These are phyloP conservation scores for Hericium erinaceus DNA, from an alignment of 768 basidiomycete species.

Conservation along the genomic window DNA sequence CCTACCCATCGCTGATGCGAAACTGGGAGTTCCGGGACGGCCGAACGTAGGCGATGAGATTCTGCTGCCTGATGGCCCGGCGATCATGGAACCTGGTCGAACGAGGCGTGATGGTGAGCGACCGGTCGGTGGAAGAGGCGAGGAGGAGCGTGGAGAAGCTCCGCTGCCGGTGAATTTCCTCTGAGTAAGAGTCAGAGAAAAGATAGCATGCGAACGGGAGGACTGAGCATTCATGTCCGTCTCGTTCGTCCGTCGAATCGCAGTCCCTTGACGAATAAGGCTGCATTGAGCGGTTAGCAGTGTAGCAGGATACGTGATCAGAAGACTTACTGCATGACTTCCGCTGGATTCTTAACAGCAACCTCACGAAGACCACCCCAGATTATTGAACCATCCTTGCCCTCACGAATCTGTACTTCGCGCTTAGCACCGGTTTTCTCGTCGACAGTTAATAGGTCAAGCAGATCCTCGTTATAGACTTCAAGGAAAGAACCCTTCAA, in stretches of 20 bases:
- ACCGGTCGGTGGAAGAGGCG: constrained; percentile 64
- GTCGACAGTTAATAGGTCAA: constrained; percentile 81
- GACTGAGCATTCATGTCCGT: constrained; percentile 99
- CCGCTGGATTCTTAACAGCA: constrained; percentile 67
- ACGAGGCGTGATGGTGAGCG: constrained; percentile 73
- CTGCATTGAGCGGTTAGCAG: constrained; percentile 29
- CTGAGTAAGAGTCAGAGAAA: constrained; percentile 90
- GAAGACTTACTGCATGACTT: constrained; percentile 86
- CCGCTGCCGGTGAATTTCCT: constrained; percentile 73
- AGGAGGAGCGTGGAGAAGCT: constrained; percentile 63
- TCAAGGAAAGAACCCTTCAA: constrained; percentile 93
- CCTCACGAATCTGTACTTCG: constrained; percentile 93
- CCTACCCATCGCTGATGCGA: constrained; percentile 64
- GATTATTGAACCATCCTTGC: constrained; percentile 92
- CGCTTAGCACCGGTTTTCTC: constrained; percentile 56
- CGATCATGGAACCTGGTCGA: constrained; percentile 74
- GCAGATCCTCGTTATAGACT: constrained; percentile 97
- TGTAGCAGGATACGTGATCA: not conserved
- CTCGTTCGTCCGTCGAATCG: constrained; percentile 89
- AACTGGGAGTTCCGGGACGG: constrained; percentile 73
- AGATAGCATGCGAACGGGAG: constrained; percentile 97
- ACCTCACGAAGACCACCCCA: constrained; percentile 96
- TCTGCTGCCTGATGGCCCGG: constrained; percentile 31
- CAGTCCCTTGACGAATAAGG: constrained; percentile 81
- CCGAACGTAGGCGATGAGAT: constrained; percentile 75